Evolutionary conservation across 139 green algal species (phyloP).

Genomic region (Yamagishiella unicocca): DNA sequence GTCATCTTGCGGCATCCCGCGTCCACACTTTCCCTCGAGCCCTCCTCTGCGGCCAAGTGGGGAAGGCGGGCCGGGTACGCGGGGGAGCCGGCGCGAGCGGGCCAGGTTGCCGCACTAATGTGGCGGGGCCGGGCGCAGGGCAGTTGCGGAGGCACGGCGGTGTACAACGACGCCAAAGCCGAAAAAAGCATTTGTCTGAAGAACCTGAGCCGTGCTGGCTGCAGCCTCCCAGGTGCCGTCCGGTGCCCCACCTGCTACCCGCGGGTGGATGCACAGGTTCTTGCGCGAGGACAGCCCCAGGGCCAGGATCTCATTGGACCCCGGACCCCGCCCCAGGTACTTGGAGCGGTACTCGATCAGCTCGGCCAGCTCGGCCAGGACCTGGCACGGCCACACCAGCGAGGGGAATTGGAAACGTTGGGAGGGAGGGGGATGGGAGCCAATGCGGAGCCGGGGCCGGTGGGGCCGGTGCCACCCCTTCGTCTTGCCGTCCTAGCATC

Average conservation of each 20-base stretch:
- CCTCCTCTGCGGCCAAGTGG: conserved; percentile 75
- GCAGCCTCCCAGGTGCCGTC: neutral
- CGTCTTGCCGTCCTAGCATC: too few species aligned
- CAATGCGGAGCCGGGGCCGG: neutral
- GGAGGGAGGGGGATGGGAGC: neutral
- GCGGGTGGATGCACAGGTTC: conserved; percentile 97
- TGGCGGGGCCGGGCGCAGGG: too few species aligned
- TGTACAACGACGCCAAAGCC: too few species aligned
- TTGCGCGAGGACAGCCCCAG: conserved; percentile 95
- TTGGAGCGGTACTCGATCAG: conserved; percentile 89
- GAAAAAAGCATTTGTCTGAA: too few species aligned
- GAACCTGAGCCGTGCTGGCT: neutral
- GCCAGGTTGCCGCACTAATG: too few species aligned
- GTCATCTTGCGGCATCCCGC: conserved; percentile 93
- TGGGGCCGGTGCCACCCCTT: too few species aligned
- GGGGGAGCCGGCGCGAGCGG: neutral
- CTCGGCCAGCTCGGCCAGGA: conserved; percentile 87
- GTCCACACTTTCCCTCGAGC: conserved; percentile 94
- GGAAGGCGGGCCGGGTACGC: neutral
- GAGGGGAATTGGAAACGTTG: too few species aligned
- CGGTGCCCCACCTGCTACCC: conserved; percentile 73
- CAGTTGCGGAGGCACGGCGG: too few species aligned
- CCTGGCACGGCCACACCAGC: conserved; percentile 57
- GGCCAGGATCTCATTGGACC: conserved; percentile 86
- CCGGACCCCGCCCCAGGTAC: conserved; percentile 68